A percentile compares a stretch with the other conserved stretches of the same genome.
Conservation (phyloP, 108 stramenopile species). For the Epithemia pelagica region DNA sequence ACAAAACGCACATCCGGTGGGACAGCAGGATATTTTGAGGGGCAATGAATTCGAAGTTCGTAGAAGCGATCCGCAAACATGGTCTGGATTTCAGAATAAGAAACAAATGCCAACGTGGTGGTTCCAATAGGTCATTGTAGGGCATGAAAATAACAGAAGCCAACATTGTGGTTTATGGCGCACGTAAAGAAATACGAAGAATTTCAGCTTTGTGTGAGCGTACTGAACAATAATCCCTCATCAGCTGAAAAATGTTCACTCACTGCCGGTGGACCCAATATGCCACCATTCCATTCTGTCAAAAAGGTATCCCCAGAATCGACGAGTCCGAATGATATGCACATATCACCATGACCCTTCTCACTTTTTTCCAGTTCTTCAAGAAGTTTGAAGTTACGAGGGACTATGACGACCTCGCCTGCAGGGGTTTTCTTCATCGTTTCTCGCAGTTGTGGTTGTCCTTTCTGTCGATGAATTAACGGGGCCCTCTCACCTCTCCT, state of each 20-base stretch:
- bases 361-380: conserved; percentile 96
- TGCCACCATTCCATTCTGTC: conserved; percentile 94
- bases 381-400: conserved; percentile 98
- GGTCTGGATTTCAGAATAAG: conserved; percentile 63
- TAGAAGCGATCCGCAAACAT: conserved; percentile 91
- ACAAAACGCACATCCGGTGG: conserved; percentile 89
- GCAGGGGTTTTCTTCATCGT: conserved; percentile 74
- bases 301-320: conserved; percentile 92
- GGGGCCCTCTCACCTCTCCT: not conserved
- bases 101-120: too few relatives aligned
- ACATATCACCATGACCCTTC: conserved; percentile 89
- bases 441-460: not conserved
- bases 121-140: too few relatives aligned
- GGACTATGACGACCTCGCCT: conserved; percentile 87
- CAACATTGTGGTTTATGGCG: not conserved
- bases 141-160: not conserved
- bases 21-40: conserved; percentile 85
- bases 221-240: too few relatives aligned
- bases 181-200: too few relatives aligned
- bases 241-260: too few relatives aligned
- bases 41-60: conserved; percentile 84
- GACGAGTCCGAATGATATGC: conserved; percentile 91
- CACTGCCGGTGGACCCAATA: conserved; percentile 92
- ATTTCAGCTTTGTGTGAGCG: too few relatives aligned
- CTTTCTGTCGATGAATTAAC: too few relatives aligned